phyloP scores from a whole-genome alignment of 306 rosid genomes.

The Echinosophora koreensis region DNA sequence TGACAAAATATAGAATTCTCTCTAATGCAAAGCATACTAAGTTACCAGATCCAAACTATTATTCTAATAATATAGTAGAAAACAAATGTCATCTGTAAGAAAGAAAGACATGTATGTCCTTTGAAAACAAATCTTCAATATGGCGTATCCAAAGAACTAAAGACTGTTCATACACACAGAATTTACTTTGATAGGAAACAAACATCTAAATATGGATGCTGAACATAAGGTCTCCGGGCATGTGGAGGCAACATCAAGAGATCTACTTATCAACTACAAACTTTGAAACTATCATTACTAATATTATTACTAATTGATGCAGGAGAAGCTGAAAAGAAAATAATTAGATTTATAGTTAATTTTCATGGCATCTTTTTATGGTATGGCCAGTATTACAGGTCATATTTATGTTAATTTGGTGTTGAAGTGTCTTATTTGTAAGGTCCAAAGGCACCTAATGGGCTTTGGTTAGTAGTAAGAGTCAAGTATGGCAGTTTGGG shows the following conservation, averaged over 20 bases:
- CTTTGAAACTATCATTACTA: background rate
- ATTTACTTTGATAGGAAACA: background rate
- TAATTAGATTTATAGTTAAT: no score
- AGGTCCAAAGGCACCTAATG: no score
- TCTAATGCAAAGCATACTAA: background rate
- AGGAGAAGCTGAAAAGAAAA: no score
- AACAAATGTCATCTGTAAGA: background rate
- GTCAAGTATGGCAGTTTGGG: no score
- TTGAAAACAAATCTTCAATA: background rate
- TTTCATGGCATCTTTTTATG: no score
- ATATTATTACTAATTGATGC: background rate
- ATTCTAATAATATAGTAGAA: constrained; percentile 6
- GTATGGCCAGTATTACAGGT: background rate
- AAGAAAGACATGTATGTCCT: background rate
- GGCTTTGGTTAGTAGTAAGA: no score
- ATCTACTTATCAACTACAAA: constrained; percentile 12
- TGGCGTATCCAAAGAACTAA: background rate
- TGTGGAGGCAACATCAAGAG: constrained; percentile 14
- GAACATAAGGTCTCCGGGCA: background rate
- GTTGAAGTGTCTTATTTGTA: no score
- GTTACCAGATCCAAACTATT: background rate
- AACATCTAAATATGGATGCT: background rate
- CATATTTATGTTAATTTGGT: no score
- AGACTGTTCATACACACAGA: background rate
- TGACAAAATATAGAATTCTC: constrained; percentile 3